Evolutionary conservation across 192 early-diverging fungal species (phyloP), one percentile per base, ranked within the genome.

Genomic region (Linnemannia exigua): DNA sequence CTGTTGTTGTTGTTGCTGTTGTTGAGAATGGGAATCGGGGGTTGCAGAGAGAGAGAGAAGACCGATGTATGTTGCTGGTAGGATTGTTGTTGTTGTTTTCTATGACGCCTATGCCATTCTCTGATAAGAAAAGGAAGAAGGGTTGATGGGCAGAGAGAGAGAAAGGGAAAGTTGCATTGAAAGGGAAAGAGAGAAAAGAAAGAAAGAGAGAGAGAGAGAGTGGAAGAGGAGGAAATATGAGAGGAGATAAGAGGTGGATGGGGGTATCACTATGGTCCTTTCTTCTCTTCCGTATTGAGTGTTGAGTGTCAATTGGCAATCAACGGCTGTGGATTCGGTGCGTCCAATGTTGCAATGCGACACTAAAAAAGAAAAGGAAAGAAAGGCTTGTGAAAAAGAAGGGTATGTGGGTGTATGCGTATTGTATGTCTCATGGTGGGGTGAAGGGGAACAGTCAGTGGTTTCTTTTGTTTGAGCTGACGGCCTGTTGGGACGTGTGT

Each of bases 341-440:
- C 58, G 52, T 44, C 5, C 41, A 44, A 50, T 50, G 48, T 28
- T 25, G n/a, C 58, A 28, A 63, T 44, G 41, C 41, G 41, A 44
- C 41, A 44, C 41, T 44, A 44, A 44, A 44, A 3, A 44, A 44
- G 9, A 44, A 3, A 44, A 44, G 9, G 41, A 63, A 31, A 31
- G 3, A 63, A 63, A 63, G 58, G 58, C 58, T 63, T 63, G 58
- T 63, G 58, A 63, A 63, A 63, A 20, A 1, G 63, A 67, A 35
- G 14, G 38, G 16, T 3, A 44, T 3, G 41, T 6, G 9, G 41
- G 41, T 44, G n/a, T n/a, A n/a, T n/a, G n/a, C n/a, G n/a, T n/a
- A n/a, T n/a, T n/a, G n/a, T n/a, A n/a, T n/a, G n/a, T n/a, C n/a
- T n/a, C n/a, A n/a, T 9, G 41, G 41, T 44, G 41, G 41, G 41